A percentile compares a stretch with the other conserved stretches of the same genome.
These are phyloP conservation scores for Penicillium thymicola DNA, from an alignment of 2,329 filamentous ascomycete species.

Conservation along the genomic window DNA sequence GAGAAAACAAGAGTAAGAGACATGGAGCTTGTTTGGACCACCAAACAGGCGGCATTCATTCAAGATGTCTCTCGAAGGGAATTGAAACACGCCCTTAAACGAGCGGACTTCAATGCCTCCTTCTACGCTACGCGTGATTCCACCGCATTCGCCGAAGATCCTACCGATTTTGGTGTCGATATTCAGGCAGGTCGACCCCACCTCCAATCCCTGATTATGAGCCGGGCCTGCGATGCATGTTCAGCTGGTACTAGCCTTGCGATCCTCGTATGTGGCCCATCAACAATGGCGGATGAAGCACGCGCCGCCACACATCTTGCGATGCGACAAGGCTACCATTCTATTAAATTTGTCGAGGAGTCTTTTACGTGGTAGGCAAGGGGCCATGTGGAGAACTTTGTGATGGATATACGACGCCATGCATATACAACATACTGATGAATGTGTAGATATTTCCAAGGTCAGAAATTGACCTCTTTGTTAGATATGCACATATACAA, in stretches of 20 bases:
- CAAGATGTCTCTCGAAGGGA: constrained; percentile 27
- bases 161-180: constrained; percentile 11
- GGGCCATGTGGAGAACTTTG: not conserved
- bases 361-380: constrained; percentile 39
- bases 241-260: constrained; percentile 30
- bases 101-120: constrained; percentile 31
- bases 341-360: constrained; percentile 48
- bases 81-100: constrained; percentile 23
- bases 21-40: constrained; percentile 37
- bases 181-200: constrained; percentile 40
- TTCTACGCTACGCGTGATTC: constrained; percentile 29
- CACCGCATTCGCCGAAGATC: not conserved
- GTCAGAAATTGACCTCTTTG: not conserved
- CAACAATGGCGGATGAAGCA: constrained; percentile 46
- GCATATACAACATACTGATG: not conserved
- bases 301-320: constrained; percentile 40
- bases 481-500: not conserved
- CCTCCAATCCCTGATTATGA: constrained; percentile 33
- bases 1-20: constrained; percentile 23
- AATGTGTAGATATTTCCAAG: not conserved
- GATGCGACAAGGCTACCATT: constrained; percentile 30
- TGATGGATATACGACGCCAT: not conserved
- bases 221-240: constrained; percentile 31
- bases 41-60: constrained; percentile 32
- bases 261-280: constrained; percentile 47